Percentiles rank a stretch among this genome's conserved stretches.
Evolutionary conservation across 2,329 filamentous ascomycete genomes (phyloP).

Genomic region (Phyllosticta paracitricarpa): DNA sequence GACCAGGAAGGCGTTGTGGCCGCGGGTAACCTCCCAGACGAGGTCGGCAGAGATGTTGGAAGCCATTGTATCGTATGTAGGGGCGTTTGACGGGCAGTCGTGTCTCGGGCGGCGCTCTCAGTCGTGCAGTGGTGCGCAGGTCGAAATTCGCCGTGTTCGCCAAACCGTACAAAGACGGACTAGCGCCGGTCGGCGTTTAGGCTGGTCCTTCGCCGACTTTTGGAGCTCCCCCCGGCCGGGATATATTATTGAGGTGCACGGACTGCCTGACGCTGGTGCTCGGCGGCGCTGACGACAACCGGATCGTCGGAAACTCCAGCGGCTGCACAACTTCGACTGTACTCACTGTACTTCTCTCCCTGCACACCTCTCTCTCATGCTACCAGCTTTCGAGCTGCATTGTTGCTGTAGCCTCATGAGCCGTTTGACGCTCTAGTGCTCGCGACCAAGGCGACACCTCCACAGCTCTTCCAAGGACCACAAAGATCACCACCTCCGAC

Average conservation of each 20-base stretch:
- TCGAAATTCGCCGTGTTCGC: slow-evolving; percentile 3
- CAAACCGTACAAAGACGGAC: slow-evolving; percentile 3
- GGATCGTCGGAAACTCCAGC: not conserved
- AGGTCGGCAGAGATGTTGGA: slow-evolving; percentile 81
- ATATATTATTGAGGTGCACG: not conserved
- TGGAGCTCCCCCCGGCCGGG: not conserved
- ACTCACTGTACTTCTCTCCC: not conserved
- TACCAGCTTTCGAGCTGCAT: not conserved
- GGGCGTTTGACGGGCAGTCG: not conserved
- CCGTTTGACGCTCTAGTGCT: not conserved
- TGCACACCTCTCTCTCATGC: not conserved
- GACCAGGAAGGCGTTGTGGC: slow-evolving; percentile 82
- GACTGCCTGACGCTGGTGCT: not conserved
- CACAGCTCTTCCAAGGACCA: slow-evolving; percentile 8
- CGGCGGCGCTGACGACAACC: slow-evolving; percentile 3
- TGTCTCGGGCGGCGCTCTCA: slow-evolving; percentile 8
- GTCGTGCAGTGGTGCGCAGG: not conserved
- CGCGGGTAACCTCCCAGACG: slow-evolving; percentile 86
- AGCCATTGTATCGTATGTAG: slow-evolving; percentile 35
- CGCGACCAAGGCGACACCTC: not conserved
- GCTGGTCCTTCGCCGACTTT: not conserved
- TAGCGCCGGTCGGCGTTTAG: not conserved
- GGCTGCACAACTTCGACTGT: not conserved
- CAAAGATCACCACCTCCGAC: slow-evolving; percentile 10
- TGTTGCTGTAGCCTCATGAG: not conserved